A percentile compares a stretch with the other conserved stretches of the same genome.
Conservation (phyloP, 2,329 filamentous ascomycete genomes). For the Ascochyta fabae region DNA sequence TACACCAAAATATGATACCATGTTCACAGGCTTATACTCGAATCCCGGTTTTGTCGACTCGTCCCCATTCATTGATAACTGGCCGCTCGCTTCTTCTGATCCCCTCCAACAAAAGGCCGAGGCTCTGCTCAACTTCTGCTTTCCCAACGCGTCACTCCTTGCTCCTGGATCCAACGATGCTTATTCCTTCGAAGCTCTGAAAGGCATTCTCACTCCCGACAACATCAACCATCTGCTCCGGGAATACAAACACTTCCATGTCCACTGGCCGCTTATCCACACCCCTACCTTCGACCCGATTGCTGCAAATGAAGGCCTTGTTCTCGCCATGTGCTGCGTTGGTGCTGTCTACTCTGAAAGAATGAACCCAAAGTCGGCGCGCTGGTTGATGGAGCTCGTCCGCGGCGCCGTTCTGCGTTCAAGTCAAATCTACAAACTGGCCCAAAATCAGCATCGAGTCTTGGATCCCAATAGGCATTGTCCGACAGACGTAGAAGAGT, state of each 20-base stretch:
- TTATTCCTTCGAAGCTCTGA: constrained; percentile 62
- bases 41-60: constrained; percentile 52
- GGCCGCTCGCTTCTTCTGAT: constrained; percentile 51
- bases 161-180: constrained; percentile 37
- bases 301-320: constrained; percentile 69
- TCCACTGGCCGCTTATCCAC: constrained; percentile 76
- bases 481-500: constrained; percentile 63
- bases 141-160: constrained; percentile 51
- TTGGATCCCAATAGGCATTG: constrained; percentile 49
- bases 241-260: constrained; percentile 74
- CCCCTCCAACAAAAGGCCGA: constrained; percentile 55
- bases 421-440: constrained; percentile 57
- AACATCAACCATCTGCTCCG: constrained; percentile 75
- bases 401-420: constrained; percentile 65
- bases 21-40: constrained; percentile 58
- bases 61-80: constrained; percentile 48
- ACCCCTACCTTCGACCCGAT: constrained; percentile 73
- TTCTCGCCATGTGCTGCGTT: constrained; percentile 74
- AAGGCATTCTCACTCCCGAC: constrained; percentile 66
- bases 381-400: constrained; percentile 71
- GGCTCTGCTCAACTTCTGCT: constrained; percentile 58
- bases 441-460: constrained; percentile 45
- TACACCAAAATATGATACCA: constrained; percentile 52
- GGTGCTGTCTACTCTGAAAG: constrained; percentile 76
- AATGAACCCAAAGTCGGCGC: constrained; percentile 65